phyloP scores from a whole-genome alignment of 1,139 yeast species.

The Pichia sp. region DNA sequence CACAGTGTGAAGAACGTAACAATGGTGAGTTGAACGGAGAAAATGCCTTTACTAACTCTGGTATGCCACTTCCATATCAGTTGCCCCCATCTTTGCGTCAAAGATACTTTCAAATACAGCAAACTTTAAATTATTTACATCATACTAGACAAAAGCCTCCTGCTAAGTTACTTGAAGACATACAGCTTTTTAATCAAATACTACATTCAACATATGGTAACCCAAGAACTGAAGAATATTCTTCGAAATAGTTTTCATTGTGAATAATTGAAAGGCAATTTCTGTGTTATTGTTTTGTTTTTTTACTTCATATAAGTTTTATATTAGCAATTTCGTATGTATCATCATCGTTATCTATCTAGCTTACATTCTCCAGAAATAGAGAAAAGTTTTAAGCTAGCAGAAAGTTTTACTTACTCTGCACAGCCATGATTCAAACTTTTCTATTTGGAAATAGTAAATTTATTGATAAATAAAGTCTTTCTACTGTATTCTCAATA shows the following conservation, averaged over 20 bases:
- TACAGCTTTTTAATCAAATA: constrained; percentile 12
- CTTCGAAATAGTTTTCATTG: no score
- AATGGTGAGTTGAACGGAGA: no score
- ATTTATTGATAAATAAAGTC: no score
- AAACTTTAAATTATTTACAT: constrained; percentile 12
- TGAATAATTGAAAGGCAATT: no score
- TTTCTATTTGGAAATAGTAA: neutral
- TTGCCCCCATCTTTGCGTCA: constrained; percentile 14
- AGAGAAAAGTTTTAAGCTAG: no score
- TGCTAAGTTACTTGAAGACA: constrained; percentile 12
- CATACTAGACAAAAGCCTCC: constrained; percentile 16
- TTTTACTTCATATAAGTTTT: neutral
- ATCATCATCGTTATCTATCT: neutral
- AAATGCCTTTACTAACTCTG: neutral
- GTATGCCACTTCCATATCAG: constrained; percentile 16
- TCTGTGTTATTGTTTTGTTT: neutral
- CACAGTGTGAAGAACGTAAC: no score
- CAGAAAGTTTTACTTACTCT: no score
- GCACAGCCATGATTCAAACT: neutral
- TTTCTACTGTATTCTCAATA: no score
- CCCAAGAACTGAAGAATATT: no score
- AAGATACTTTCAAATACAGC: constrained; percentile 13
- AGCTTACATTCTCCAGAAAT: neutral
- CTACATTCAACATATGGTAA: constrained; percentile 5
- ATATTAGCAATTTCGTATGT: neutral